Conservation (phyloP, 1,284 basidiomycete species). For the Heliocybe sulcata region DNA sequence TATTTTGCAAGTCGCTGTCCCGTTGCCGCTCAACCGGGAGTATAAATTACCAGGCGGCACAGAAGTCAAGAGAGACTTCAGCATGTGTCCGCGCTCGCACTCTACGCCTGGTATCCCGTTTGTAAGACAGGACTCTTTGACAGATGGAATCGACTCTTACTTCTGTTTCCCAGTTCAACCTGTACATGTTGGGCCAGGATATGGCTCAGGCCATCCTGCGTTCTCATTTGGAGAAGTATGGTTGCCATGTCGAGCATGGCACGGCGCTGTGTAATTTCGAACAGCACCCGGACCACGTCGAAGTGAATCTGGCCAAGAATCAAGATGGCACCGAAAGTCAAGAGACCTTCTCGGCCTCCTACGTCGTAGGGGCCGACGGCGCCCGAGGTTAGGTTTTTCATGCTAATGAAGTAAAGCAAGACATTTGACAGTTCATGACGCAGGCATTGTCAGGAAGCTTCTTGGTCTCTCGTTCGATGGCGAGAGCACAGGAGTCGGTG, state of each 20-base stretch:
- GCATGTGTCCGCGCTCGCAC: not conserved
- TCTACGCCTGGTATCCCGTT: not conserved
- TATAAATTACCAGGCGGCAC: conserved; percentile 7
- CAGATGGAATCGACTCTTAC: not conserved
- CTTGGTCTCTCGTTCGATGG: not conserved
- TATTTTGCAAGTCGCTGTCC: conserved; percentile 9
- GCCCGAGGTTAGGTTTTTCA: conserved; percentile 8
- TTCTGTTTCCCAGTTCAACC: not conserved
- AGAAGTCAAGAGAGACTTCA: not conserved
- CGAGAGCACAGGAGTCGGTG: not conserved
- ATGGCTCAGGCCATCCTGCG: conserved; percentile 23
- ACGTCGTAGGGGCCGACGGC: conserved; percentile 31
- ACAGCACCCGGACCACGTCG: conserved; percentile 18
- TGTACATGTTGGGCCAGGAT: conserved; percentile 22
- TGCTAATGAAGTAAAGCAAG: not conserved
- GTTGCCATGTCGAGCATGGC: conserved; percentile 21
- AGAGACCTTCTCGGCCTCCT: conserved; percentile 18
- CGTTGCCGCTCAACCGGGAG: conserved; percentile 3
- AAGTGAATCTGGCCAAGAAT: conserved; percentile 16
- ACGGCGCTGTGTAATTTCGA: conserved; percentile 23
- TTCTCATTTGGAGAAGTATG: conserved; percentile 18
- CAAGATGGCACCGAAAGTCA: conserved; percentile 9
- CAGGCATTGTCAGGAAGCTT: not conserved
- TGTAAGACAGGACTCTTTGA: not conserved
- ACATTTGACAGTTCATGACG: not conserved